A percentile compares a stretch with the other conserved stretches of the same genome.
phyloP scores from a whole-genome alignment of 441 rosid genomes.

The Croton laevigatus region DNA sequence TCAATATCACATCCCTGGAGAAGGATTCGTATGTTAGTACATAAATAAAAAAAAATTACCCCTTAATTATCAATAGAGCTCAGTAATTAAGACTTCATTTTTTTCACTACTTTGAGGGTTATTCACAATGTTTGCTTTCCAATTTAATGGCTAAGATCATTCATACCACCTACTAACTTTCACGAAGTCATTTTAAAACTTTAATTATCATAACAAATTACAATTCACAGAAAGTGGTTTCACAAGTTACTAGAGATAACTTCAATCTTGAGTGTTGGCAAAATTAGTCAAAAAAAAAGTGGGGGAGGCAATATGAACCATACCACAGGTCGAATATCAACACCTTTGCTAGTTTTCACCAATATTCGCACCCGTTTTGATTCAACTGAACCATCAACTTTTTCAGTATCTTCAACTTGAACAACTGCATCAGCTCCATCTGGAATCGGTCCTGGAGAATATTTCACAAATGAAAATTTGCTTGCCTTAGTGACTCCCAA shows the following conservation, averaged over 20 bases:
- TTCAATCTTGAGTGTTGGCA: neutral
- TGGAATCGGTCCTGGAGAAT: conserved; percentile 74
- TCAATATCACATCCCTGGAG: conserved; percentile 81
- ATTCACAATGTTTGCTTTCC: neutral
- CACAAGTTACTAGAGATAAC: neutral
- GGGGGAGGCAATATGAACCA: conserved; percentile 12
- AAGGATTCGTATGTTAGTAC: too few species aligned
- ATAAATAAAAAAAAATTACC: neutral
- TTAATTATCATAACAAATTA: neutral
- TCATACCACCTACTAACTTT: neutral
- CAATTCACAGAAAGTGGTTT: neutral
- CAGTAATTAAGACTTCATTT: neutral
- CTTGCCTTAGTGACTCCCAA: neutral
- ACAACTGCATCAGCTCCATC: conserved; percentile 98
- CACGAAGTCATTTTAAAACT: neutral
- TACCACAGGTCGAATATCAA: conserved; percentile 96
- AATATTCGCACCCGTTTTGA: conserved; percentile 59
- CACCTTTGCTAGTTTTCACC: conserved; percentile 61
- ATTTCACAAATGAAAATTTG: neutral
- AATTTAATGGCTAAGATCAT: too few species aligned
- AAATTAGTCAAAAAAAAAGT: neutral
- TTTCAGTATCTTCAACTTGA: conserved; percentile 91
- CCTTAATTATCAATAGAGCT: neutral
- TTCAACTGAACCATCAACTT: conserved; percentile 33
- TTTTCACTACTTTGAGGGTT: neutral